Percentiles rank a stretch among this genome's conserved stretches.
These are phyloP conservation scores for Pseudocercospora ulei DNA, from an alignment of 2,329 filamentous ascomycete genomes.

Conservation along the genomic window DNA sequence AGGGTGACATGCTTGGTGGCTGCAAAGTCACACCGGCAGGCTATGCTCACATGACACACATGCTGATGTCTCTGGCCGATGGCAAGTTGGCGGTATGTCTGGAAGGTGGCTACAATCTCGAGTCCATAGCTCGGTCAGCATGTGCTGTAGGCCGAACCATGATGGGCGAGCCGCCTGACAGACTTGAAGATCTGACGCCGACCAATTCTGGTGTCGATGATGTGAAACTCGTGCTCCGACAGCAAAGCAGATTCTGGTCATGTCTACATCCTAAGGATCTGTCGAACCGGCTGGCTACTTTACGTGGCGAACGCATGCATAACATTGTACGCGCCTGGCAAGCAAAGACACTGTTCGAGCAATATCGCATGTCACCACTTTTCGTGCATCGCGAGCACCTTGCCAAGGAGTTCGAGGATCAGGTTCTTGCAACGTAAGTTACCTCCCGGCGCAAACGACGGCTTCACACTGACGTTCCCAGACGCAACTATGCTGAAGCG, in stretches of 20 bases:
- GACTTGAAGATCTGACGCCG: constrained; percentile 42
- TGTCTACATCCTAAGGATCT: constrained; percentile 63
- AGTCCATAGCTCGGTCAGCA: constrained; percentile 84
- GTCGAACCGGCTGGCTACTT: constrained; percentile 29
- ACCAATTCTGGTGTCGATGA: constrained; percentile 47
- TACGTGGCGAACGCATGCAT: constrained; percentile 56
- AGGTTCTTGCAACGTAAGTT: constrained; percentile 31
- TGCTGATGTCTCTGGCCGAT: constrained; percentile 88
- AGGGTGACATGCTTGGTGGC: constrained; percentile 81
- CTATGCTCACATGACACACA: constrained; percentile 97
- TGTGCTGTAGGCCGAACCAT: constrained; percentile 82
- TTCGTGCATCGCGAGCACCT: constrained; percentile 61
- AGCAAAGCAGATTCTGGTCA: constrained; percentile 67
- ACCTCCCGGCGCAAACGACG: too few relatives aligned
- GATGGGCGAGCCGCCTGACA: constrained; percentile 84
- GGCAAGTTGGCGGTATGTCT: constrained; percentile 88
- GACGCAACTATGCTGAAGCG: constrained; percentile 54
- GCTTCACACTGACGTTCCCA: constrained; percentile 32
- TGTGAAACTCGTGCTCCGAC: constrained; percentile 48
- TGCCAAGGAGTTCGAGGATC: constrained; percentile 28
- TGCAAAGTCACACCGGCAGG: constrained; percentile 86
- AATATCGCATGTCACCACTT: constrained; percentile 67
- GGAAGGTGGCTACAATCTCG: constrained; percentile 90
- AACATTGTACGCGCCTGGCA: constrained; percentile 74
- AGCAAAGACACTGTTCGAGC: constrained; percentile 58